Evolutionary conservation across 148 eudicot species (phyloP).

Genomic region (Chenopodium formosanum): DNA sequence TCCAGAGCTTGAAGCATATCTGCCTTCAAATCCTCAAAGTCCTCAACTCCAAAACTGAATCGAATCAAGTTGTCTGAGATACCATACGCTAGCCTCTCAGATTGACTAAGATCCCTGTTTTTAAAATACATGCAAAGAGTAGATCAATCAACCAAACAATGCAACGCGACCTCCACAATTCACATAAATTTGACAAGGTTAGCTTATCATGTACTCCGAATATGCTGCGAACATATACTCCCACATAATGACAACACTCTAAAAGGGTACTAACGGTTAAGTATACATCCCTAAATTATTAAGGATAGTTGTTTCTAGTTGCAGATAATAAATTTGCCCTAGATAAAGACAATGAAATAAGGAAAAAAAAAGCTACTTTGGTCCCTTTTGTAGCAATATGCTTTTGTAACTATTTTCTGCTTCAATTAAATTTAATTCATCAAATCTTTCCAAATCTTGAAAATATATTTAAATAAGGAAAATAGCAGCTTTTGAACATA

Average conservation of each 20-base stretch:
- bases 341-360: neutral
- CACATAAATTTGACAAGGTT: neutral
- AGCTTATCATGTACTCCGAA: neutral
- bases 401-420: neutral
- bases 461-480: neutral
- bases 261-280: neutral
- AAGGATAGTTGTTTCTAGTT: neutral
- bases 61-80: constrained; percentile 76
- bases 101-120: constrained; percentile 69
- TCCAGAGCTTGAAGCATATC: constrained; percentile 80
- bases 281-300: neutral
- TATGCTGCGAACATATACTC: neutral
- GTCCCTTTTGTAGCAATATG: neutral
- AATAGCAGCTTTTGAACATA: neutral
- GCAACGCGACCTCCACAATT: neutral
- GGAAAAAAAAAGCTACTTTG: neutral
- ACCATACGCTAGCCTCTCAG: constrained; percentile 70
- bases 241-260: neutral
- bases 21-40: constrained; percentile 73
- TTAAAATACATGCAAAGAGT: neutral
- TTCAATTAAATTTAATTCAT: neutral
- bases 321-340: neutral
- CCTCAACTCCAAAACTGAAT: constrained; percentile 87
- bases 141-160: neutral
- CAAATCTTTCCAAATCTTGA: neutral